phyloP scores from a whole-genome alignment of 1,284 basidiomycete species.

The Moesziomyces parantarcticus region DNA sequence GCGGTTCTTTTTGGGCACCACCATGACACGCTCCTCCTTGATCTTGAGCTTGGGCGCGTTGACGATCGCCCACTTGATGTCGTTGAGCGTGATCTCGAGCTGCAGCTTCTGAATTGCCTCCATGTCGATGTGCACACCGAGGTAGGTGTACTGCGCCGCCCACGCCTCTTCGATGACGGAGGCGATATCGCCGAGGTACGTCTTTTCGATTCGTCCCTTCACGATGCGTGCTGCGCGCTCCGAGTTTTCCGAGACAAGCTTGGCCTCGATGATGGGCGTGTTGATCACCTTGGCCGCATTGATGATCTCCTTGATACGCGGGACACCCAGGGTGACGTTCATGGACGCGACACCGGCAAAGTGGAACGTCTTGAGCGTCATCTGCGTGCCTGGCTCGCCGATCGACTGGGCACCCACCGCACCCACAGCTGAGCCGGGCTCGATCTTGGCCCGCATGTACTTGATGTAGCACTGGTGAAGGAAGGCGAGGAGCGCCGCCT shows the following conservation, averaged over 20 bases:
- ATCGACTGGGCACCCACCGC: conserved; percentile 99
- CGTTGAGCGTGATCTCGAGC: conserved; percentile 91
- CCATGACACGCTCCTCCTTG: conserved; percentile 74
- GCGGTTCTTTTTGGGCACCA: conserved; percentile 74
- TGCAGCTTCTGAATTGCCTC: conserved; percentile 90
- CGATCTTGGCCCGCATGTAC: conserved; percentile 67
- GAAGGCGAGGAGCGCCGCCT: conserved; percentile 82
- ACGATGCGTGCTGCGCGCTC: conserved; percentile 94
- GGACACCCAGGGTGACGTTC: conserved; percentile 99
- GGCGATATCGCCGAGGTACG: conserved; percentile 90
- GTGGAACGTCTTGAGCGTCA: conserved; percentile 99
- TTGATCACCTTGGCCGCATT: conserved; percentile 97
- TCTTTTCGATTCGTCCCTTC: conserved; percentile 95
- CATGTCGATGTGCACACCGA: conserved; percentile 91
- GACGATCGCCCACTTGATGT: conserved; percentile 91
- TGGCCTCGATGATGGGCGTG: conserved; percentile 97
- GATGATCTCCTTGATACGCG: conserved; percentile 99
- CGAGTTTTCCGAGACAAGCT: conserved; percentile 78
- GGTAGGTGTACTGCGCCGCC: conserved; percentile 89
- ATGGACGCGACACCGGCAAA: conserved; percentile 99
- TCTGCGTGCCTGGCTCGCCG: conserved; percentile 98
- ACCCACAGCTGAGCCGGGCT: conserved; percentile 79
- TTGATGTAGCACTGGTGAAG: conserved; percentile 86
- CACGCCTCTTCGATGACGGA: conserved; percentile 95
- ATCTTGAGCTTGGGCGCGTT: conserved; percentile 90